phyloP scores from a whole-genome alignment of 1,284 basidiomycete genomes.

The Moniliophthora roreri region DNA sequence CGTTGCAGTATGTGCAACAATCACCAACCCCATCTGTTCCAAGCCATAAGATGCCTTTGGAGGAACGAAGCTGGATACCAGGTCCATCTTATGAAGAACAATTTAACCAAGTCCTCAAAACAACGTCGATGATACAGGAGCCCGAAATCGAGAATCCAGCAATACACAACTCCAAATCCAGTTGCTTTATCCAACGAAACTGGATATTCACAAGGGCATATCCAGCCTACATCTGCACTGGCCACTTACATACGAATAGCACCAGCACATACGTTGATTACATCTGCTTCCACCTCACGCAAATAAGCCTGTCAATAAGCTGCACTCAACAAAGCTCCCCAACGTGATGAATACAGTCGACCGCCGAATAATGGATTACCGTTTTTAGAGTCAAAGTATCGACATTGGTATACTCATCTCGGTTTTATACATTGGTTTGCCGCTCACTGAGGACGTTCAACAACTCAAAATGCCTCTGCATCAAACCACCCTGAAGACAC shows the following conservation, averaged over 20 bases:
- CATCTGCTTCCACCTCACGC: too few species aligned
- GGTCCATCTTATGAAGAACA: constrained; percentile 42
- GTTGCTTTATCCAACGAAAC: too few species aligned
- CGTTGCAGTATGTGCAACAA: constrained; percentile 27
- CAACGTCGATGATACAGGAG: too few species aligned
- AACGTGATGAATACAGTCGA: constrained; percentile 25
- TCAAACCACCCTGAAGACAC: constrained; percentile 73
- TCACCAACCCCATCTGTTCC: constrained; percentile 15
- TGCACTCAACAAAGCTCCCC: constrained; percentile 2
- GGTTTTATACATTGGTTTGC: too few species aligned
- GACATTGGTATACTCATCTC: constrained; percentile 46
- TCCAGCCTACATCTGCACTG: too few species aligned
- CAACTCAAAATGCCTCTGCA: constrained; percentile 43
- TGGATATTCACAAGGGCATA: too few species aligned
- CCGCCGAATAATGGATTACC: constrained; percentile 42
- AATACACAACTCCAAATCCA: constrained; percentile 14
- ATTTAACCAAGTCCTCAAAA: background rate
- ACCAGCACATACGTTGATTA: too few species aligned
- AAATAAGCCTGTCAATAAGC: background rate
- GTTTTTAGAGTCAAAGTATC: constrained; percentile 50
- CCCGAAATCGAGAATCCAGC: constrained; percentile 1
- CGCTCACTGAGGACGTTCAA: too few species aligned
- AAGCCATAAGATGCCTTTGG: background rate
- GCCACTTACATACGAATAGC: too few species aligned
- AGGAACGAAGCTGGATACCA: constrained; percentile 28